These are phyloP conservation scores for Rutstroemia sp. DNA, from an alignment of 2,329 filamentous ascomycete species.

Conservation along the genomic window DNA sequence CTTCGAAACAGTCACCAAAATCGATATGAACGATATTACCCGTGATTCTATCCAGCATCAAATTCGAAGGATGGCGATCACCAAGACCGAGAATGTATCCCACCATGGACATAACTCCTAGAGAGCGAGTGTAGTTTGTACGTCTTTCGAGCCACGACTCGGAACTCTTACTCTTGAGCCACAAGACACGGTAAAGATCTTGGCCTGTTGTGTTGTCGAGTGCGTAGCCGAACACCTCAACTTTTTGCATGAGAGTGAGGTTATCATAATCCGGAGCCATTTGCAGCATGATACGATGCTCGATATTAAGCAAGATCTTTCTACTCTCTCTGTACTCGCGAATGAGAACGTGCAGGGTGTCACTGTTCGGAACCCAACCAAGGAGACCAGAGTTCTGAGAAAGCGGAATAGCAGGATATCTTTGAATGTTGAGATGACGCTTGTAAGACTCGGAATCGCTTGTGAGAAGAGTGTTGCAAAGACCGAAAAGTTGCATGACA, in stretches of 20 bases:
- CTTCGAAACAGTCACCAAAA: slow-evolving; percentile 98
- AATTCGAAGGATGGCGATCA: slow-evolving; percentile 93
- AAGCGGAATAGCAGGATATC: slow-evolving; percentile 92
- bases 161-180: slow-evolving; percentile 97
- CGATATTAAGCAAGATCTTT: slow-evolving; percentile 97
- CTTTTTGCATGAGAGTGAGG: slow-evolving; percentile 98
- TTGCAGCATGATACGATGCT: slow-evolving; percentile 98
- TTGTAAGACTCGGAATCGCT: slow-evolving; percentile 97
- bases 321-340: slow-evolving; percentile 94
- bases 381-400: slow-evolving; percentile 94
- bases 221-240: slow-evolving; percentile 98
- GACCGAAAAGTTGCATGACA: slow-evolving; percentile 97
- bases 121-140: slow-evolving; percentile 96
- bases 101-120: slow-evolving; percentile 99
- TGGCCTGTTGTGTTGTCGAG: slow-evolving; percentile 99
- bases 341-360: slow-evolving; percentile 94
- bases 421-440: slow-evolving; percentile 90
- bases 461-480: slow-evolving; percentile 90
- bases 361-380: slow-evolving; percentile 95
- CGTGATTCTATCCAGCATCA: slow-evolving; percentile 93
- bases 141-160: slow-evolving; percentile 96
- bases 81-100: slow-evolving; percentile 96
- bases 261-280: slow-evolving; percentile 99
- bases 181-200: slow-evolving; percentile 93
- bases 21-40: slow-evolving; percentile 98